phyloP scores from a whole-genome alignment of 345 rosid genomes.

The Syzygium oleosum region DNA sequence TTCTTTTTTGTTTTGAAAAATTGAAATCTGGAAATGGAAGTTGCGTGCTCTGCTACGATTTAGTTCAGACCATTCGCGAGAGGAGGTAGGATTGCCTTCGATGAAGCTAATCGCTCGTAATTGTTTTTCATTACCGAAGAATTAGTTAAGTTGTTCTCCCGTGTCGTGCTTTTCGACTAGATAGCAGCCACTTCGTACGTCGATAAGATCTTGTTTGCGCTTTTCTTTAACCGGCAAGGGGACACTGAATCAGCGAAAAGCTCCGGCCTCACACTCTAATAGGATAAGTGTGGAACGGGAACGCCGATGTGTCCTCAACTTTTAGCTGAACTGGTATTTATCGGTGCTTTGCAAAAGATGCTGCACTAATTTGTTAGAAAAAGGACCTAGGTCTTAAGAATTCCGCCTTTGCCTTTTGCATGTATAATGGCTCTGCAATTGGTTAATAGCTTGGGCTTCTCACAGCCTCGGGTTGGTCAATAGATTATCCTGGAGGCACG shows the following conservation, averaged over 20 bases:
- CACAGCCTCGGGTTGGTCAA: neutral
- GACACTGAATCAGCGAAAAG: neutral
- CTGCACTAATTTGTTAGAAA: neutral
- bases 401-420: neutral
- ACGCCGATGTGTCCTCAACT: neutral
- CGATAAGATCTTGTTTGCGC: neutral
- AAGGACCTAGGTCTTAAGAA: neutral
- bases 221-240: neutral
- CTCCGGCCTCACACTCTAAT: neutral
- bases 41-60: neutral
- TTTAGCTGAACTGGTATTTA: neutral
- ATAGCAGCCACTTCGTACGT: neutral
- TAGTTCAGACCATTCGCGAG: neutral
- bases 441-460: neutral
- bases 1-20: neutral
- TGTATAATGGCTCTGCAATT: neutral
- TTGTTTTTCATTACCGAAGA: neutral
- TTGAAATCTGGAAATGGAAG: neutral
- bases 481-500: neutral
- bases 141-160: neutral
- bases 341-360: neutral
- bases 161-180: neutral
- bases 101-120: neutral
- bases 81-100: neutral
- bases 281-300: neutral